Evolutionary conservation across 441 rosid species (phyloP).

Genomic region (Arabidopsis lyrata): DNA sequence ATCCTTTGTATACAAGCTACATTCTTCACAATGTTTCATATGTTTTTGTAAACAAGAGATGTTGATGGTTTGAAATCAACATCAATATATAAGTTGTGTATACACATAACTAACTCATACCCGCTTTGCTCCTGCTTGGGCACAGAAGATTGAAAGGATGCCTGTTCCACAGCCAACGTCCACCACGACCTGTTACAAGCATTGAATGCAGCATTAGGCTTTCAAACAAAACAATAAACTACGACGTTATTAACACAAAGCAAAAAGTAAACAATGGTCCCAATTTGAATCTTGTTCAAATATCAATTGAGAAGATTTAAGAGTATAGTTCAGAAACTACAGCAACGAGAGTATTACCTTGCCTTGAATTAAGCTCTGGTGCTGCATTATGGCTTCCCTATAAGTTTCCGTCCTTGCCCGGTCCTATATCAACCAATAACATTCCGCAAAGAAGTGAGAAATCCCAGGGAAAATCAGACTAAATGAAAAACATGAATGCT

Average conservation of each 20-base stretch:
- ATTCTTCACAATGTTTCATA: constrained; percentile 16
- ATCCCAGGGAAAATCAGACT: background rate
- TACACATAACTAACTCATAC: constrained; percentile 48
- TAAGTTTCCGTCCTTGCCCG: constrained; percentile 89
- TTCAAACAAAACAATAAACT: background rate
- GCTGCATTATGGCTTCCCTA: constrained; percentile 82
- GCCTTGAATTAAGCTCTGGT: constrained; percentile 81
- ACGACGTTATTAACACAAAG: constrained; percentile 23
- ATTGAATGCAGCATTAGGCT: constrained; percentile 34
- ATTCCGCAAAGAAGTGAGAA: constrained; percentile 37
- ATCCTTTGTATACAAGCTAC: constrained; percentile 16
- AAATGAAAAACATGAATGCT: background rate
- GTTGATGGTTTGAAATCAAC: background rate
- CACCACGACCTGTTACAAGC: constrained; percentile 76
- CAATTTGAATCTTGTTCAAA: constrained; percentile 11
- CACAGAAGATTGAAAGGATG: constrained; percentile 97
- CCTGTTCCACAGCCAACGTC: constrained; percentile 99
- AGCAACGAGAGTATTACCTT: constrained; percentile 65
- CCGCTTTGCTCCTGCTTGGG: constrained; percentile 97
- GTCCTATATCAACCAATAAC: constrained; percentile 58
- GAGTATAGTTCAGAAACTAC: constrained; percentile 23
- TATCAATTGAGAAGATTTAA: constrained; percentile 20
- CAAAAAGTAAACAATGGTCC: constrained; percentile 11
- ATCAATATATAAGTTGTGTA: background rate
- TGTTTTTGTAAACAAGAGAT: constrained; percentile 8